Conservation (phyloP, 495 filamentous ascomycete genomes). For the Lasiosphaeris hirsuta region DNA sequence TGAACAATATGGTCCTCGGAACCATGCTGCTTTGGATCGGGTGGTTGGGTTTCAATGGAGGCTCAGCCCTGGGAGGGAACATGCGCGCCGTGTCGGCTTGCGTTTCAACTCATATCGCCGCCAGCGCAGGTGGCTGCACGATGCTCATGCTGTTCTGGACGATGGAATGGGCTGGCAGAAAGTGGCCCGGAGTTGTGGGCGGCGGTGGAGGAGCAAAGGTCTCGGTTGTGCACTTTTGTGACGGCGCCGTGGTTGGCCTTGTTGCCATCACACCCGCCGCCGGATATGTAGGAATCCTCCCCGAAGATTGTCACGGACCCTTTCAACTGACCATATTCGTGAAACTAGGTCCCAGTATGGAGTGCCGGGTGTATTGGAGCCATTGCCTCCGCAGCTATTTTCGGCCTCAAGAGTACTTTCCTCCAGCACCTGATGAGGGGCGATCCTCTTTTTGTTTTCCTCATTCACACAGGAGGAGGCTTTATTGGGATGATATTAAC, state of each 20-base stretch:
- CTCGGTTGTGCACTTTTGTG: background rate
- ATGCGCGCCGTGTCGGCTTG: slow-evolving; percentile 2
- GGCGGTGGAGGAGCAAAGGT: background rate
- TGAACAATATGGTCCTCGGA: slow-evolving; percentile 3
- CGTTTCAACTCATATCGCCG: background rate
- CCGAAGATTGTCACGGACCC: too few species aligned
- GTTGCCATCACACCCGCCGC: slow-evolving; percentile 1
- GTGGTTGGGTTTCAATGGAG: slow-evolving; percentile 1
- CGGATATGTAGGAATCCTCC: background rate
- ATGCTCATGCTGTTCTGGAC: slow-evolving; percentile 3
- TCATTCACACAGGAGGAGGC: background rate
- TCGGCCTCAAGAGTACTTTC: background rate
- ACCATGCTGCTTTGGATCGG: slow-evolving; percentile 4
- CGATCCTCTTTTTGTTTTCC: slow-evolving; percentile 1
- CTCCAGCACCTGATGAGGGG: background rate
- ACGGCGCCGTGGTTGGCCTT: background rate
- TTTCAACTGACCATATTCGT: background rate
- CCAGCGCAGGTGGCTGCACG: background rate
- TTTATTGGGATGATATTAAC: slow-evolving; percentile 1
- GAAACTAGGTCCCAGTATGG: background rate
- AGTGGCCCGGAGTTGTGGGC: background rate
- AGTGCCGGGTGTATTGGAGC: background rate
- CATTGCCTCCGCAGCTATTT: background rate
- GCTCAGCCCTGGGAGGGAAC: slow-evolving; percentile 2
- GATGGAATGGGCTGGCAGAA: background rate